Conservation (phyloP, 768 basidiomycete species). For the Leccinum uliginosum region DNA sequence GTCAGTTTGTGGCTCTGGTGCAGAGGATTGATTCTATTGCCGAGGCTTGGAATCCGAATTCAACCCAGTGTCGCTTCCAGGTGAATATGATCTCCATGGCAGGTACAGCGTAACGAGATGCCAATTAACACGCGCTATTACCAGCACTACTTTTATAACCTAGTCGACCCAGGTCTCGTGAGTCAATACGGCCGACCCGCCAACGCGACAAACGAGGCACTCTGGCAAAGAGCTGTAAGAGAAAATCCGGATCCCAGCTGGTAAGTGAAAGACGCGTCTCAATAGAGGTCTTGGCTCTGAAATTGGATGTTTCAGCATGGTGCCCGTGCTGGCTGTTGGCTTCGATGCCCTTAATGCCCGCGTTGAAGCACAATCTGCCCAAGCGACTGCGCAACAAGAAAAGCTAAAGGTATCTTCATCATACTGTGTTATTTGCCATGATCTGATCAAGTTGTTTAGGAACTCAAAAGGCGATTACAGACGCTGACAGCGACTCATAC, state of each 20-base stretch:
- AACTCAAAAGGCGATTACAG: slow-evolving; percentile 62
- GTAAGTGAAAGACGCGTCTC: slow-evolving; percentile 32
- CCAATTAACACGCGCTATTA: background rate
- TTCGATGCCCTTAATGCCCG: slow-evolving; percentile 79
- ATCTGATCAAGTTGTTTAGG: slow-evolving; percentile 33
- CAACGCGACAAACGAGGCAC: slow-evolving; percentile 63
- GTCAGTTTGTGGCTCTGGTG: slow-evolving; percentile 49
- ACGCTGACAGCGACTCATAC: slow-evolving; percentile 59
- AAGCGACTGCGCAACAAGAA: slow-evolving; percentile 63
- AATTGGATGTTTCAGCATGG: slow-evolving; percentile 44
- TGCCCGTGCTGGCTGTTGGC: slow-evolving; percentile 75
- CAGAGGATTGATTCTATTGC: slow-evolving; percentile 62
- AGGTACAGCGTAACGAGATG: background rate
- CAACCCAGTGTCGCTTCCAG: slow-evolving; percentile 75
- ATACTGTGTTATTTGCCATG: background rate
- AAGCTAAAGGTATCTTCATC: slow-evolving; percentile 47
- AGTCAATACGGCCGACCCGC: slow-evolving; percentile 64
- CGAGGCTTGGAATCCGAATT: slow-evolving; percentile 66
- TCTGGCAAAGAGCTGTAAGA: slow-evolving; percentile 74
- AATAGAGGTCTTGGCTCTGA: background rate
- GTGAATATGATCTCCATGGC: slow-evolving; percentile 32
- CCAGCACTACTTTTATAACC: slow-evolving; percentile 81
- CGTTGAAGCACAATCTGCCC: slow-evolving; percentile 68
- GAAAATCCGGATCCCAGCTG: slow-evolving; percentile 82
- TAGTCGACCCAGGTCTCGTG: slow-evolving; percentile 68